These are phyloP conservation scores for Diacronema lutheri DNA, from an alignment of 78 protist genomes.

Conservation along the genomic window DNA sequence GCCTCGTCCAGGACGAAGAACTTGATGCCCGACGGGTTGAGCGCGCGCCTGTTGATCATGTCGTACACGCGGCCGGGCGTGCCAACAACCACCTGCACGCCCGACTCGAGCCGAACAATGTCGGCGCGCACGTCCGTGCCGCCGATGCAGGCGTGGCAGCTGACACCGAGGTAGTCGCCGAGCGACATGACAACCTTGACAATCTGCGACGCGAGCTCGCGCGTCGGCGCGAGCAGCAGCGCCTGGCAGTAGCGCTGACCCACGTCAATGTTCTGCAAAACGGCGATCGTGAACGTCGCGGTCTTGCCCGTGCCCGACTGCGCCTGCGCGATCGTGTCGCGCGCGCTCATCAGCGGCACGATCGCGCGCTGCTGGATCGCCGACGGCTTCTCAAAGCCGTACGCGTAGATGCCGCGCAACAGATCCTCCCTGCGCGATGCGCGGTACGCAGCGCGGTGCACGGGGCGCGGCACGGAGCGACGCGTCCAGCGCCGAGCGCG, in stretches of 20 bases:
- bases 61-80: constrained; percentile 99
- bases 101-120: constrained; percentile 70
- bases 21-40: constrained; percentile 66
- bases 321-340: constrained; percentile 96
- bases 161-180: constrained; percentile 86
- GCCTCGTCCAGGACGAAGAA: constrained; percentile 98
- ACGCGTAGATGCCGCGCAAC: constrained; percentile 93
- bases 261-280: constrained; percentile 77
- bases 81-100: constrained; percentile 97
- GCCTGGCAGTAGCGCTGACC: constrained; percentile 75
- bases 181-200: constrained; percentile 71
- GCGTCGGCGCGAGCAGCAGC: constrained; percentile 97
- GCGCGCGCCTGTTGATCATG: constrained; percentile 91
- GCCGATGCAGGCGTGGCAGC: constrained; percentile 93
- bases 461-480: too few species aligned
- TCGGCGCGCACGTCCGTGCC: constrained; percentile 94
- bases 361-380: constrained; percentile 98
- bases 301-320: constrained; percentile 99
- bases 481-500: too few species aligned
- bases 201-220: constrained; percentile 98
- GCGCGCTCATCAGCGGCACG: constrained; percentile 78
- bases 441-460: too few species aligned
- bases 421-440: constrained; percentile 74
- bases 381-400: constrained; percentile 96
- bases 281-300: constrained; percentile 85